Percentiles rank a stretch among this genome's conserved stretches.
phyloP scores from a whole-genome alignment of 164 flowering plant species.

The Umbilicus rupestris region DNA sequence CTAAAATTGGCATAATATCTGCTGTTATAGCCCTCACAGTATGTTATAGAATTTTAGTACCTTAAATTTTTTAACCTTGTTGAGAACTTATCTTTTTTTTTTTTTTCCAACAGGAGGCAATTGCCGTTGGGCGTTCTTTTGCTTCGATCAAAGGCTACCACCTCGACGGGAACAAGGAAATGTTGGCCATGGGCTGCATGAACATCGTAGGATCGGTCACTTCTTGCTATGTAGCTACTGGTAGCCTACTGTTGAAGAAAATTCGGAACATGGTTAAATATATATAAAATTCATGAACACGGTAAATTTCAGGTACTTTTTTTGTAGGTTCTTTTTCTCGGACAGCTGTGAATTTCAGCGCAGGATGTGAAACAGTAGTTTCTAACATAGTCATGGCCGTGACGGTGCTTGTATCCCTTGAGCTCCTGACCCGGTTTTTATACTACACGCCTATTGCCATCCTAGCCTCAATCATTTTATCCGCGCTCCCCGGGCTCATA shows the following conservation, averaged over 20 bases:
- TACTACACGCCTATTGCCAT: conserved; percentile 78
- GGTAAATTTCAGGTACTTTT: not conserved
- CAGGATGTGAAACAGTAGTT: conserved; percentile 65
- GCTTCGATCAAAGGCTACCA: conserved; percentile 75
- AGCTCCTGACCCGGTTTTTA: conserved; percentile 53
- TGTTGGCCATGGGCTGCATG: conserved; percentile 80
- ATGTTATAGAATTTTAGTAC: not conserved
- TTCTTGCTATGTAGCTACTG: conserved; percentile 88
- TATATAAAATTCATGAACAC: not conserved
- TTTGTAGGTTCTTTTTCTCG: conserved; percentile 79
- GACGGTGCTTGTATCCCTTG: conserved; percentile 48
- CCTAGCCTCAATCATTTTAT: conserved; percentile 65
- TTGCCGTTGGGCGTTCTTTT: conserved; percentile 87
- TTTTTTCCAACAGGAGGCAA: conserved; percentile 54
- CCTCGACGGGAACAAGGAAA: conserved; percentile 82
- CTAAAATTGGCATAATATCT: conserved; percentile 51
- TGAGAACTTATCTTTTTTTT: not conserved
- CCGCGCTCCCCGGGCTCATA: conserved; percentile 76
- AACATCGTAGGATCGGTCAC: conserved; percentile 71
- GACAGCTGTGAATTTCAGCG: conserved; percentile 80
- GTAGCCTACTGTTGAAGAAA: conserved; percentile 19
- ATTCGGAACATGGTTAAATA: not conserved
- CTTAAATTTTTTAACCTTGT: not conserved
- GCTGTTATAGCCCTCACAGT: conserved; percentile 75
- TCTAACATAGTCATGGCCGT: conserved; percentile 86